Evolutionary conservation across 2,329 filamentous ascomycete genomes (phyloP), one percentile per base, ranked within the genome.

Genomic region (Beauveria caledonica): DNA sequence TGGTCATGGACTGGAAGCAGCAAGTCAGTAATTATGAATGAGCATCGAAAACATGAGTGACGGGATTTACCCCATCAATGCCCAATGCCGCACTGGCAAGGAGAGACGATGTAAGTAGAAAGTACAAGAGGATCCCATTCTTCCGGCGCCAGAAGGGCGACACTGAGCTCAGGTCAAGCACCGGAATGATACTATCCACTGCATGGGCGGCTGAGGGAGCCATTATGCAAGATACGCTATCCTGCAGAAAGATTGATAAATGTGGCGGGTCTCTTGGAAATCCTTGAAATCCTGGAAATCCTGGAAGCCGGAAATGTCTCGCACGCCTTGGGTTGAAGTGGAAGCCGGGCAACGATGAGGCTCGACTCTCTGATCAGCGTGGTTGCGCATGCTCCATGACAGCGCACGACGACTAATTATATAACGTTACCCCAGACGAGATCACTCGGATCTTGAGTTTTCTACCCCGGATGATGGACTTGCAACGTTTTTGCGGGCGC

Each of bases 111-210:
- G 75, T 77, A 17, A 77, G 69, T 3, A 77, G 64, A 42, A 77
- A 76, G 63, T 77, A 77, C 4, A 77, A 66, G 17, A 76, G 64
- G 3, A 76, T 67, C 1, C 75, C 75, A 69, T 78, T 78, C 51
- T 74, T 76, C 13, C 73, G 63, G 11, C 67, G 67, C 68, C 70
- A 74, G 56, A 74, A 74, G 0, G 71, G 72, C 1, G 71, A 67
- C 5, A 72, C 64, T 0, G 67, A 51, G 3, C 65, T 62, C 36
- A 73, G 61, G 59, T 74, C 71, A 19, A 74, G 69, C 2, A 69
- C 66, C 17, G 71, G 66, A 39, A 64, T 49, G 23, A 73, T 69
- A 39, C 66, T 68, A 27, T 73, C 69, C 3, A 66, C 65, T 10
- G 70, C 66, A 36, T 65, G 67, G 11, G 71, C 70, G 27, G 68